These are phyloP conservation scores for Auriscalpium vulgare DNA, from an alignment of 768 basidiomycete genomes.

Conservation along the genomic window DNA sequence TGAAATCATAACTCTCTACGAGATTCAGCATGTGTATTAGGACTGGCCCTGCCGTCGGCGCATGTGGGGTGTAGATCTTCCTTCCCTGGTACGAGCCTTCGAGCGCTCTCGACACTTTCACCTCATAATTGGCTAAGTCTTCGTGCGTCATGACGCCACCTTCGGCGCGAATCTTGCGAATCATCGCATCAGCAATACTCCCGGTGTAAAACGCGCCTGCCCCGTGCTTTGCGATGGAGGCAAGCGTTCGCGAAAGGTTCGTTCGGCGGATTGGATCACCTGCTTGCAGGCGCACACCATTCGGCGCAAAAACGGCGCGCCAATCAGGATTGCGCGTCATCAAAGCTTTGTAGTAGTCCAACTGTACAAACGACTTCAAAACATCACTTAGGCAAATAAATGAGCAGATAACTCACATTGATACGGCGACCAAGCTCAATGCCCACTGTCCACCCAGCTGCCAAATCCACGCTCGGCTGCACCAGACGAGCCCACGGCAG, in stretches of 20 bases:
- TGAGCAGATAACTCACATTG: slow-evolving; percentile 34
- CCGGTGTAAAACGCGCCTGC: slow-evolving; percentile 86
- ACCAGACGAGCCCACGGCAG: slow-evolving; percentile 76
- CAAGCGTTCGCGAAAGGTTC: slow-evolving; percentile 73
- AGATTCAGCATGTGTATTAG: slow-evolving; percentile 88
- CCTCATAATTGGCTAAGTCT: slow-evolving; percentile 66
- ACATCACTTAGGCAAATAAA: not conserved
- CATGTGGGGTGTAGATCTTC: slow-evolving; percentile 76
- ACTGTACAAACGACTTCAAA: slow-evolving; percentile 19
- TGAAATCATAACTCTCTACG: slow-evolving; percentile 61
- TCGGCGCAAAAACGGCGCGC: slow-evolving; percentile 75
- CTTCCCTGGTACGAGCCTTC: slow-evolving; percentile 69
- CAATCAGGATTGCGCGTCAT: slow-evolving; percentile 69
- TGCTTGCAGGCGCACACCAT: slow-evolving; percentile 59
- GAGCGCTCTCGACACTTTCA: slow-evolving; percentile 65
- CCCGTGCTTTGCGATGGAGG: slow-evolving; percentile 66
- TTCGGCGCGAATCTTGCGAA: slow-evolving; percentile 58
- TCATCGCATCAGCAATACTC: slow-evolving; percentile 69
- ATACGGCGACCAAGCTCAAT: slow-evolving; percentile 69
- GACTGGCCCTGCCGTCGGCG: slow-evolving; percentile 86
- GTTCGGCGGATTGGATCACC: slow-evolving; percentile 68
- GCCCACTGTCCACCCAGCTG: slow-evolving; percentile 73
- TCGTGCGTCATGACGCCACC: slow-evolving; percentile 76
- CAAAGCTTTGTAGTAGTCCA: slow-evolving; percentile 33
- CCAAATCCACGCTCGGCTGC: slow-evolving; percentile 65